phyloP scores from a whole-genome alignment of 306 rosid species.

The Gastrolobium villosum region DNA sequence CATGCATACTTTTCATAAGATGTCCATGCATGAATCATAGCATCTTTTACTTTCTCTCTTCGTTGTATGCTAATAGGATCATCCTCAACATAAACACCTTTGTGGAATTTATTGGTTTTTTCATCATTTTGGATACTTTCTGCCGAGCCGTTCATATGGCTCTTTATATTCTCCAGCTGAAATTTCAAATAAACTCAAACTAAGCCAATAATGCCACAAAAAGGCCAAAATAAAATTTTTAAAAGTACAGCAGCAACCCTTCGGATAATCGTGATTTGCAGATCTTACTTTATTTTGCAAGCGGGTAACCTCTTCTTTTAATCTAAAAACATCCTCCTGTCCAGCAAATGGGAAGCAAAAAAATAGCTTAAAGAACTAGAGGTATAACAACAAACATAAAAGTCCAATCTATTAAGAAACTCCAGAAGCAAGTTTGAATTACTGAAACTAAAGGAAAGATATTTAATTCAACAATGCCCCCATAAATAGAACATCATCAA shows the following conservation, averaged over 20 bases:
- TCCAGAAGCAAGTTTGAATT: conserved; percentile 14
- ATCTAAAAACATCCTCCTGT: conserved; percentile 58
- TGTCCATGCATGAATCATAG: conserved; percentile 78
- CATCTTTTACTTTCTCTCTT: conserved; percentile 63
- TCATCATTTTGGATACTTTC: conserved; percentile 37
- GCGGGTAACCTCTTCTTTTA: conserved; percentile 51
- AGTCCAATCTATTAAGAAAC: background rate
- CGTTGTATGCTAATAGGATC: conserved; percentile 56
- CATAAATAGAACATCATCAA: background rate
- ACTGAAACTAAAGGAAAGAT: background rate
- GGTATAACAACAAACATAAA: background rate
- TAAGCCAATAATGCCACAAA: conserved; percentile 24
- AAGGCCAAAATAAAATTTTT: background rate
- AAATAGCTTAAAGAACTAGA: conserved; percentile 1
- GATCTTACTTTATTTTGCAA: conserved; percentile 55
- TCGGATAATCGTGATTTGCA: conserved; percentile 4
- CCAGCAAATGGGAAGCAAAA: background rate
- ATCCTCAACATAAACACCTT: conserved; percentile 45
- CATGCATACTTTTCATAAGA: conserved; percentile 75
- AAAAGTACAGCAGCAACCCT: conserved; percentile 2
- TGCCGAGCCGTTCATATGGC: conserved; percentile 21
- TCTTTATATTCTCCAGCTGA: conserved; percentile 54
- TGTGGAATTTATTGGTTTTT: background rate
- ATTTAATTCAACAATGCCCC: background rate
- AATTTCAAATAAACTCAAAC: conserved; percentile 46